A percentile compares a stretch with the other conserved stretches of the same genome.
Conservation (phyloP, 495 filamentous ascomycete species). For the Podospora didyma region DNA sequence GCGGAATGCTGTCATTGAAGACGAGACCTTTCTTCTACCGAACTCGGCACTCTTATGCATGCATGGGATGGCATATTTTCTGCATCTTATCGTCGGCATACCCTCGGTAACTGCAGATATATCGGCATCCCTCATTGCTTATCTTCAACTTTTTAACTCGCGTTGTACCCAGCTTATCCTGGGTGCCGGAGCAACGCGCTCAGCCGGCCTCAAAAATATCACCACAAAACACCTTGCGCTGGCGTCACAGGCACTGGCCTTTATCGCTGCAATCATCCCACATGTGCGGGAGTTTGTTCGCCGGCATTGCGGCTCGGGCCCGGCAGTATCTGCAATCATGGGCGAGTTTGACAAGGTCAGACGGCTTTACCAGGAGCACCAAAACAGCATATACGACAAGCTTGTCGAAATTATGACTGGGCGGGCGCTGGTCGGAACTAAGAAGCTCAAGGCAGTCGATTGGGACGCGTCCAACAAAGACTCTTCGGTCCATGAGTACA, state of each 20-base stretch:
- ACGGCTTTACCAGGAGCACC: conserved; percentile 86
- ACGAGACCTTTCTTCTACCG: conserved; percentile 80
- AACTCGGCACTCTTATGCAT: conserved; percentile 76
- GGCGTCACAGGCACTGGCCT: conserved; percentile 83
- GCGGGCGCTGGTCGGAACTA: conserved; percentile 66
- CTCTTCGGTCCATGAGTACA: conserved; percentile 59
- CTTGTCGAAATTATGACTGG: conserved; percentile 92
- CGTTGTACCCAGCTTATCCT: conserved; percentile 91
- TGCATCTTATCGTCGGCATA: conserved; percentile 76
- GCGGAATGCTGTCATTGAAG: conserved; percentile 74
- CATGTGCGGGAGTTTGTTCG: conserved; percentile 89
- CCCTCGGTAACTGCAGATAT: conserved; percentile 86
- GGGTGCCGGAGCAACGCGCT: conserved; percentile 84
- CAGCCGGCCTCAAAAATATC: conserved; percentile 93
- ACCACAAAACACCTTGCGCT: conserved; percentile 93
- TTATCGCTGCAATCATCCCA: conserved; percentile 81
- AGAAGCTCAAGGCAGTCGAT: conserved; percentile 68
- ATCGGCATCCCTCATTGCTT: conserved; percentile 56
- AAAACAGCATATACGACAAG: conserved; percentile 90
- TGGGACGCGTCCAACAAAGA: conserved; percentile 56
- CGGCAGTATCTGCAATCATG: conserved; percentile 51
- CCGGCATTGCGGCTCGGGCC: conserved; percentile 61
- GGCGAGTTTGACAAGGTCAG: conserved; percentile 92
- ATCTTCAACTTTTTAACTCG: conserved; percentile 88
- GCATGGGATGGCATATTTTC: conserved; percentile 72